Evolutionary conservation across 768 basidiomycete species (phyloP).

Genomic region (Leccinum aurantiacum): DNA sequence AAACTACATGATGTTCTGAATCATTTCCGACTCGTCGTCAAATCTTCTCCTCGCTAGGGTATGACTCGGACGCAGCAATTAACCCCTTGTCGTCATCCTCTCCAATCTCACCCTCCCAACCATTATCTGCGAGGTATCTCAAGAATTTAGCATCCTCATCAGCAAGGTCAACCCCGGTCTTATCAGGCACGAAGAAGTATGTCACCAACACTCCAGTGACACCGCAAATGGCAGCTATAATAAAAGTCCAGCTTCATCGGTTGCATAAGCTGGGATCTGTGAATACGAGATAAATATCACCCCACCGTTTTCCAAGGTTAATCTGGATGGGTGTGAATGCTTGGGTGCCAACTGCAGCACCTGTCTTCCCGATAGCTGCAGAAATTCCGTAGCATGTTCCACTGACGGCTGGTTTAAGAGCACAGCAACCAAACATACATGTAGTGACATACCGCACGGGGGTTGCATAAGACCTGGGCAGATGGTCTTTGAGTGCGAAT

Average conservation of each 20-base stretch:
- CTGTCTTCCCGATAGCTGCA: conserved; percentile 67
- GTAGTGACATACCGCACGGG: conserved; percentile 48
- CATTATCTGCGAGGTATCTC: conserved; percentile 57
- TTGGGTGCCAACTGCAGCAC: conserved; percentile 71
- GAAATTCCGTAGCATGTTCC: conserved; percentile 72
- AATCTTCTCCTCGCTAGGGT: conserved; percentile 13
- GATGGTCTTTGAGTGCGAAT: background rate
- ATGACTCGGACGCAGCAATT: conserved; percentile 15
- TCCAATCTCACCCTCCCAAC: conserved; percentile 65
- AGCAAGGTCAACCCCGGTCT: conserved; percentile 64
- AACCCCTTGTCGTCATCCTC: conserved; percentile 45
- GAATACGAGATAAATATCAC: background rate
- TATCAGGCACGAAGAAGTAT: conserved; percentile 67
- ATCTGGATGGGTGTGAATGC: conserved; percentile 68
- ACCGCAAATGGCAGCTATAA: conserved; percentile 68
- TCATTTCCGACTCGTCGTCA: background rate
- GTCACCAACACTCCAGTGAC: conserved; percentile 61
- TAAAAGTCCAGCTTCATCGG: conserved; percentile 57
- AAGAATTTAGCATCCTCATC: conserved; percentile 66
- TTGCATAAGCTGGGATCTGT: background rate
- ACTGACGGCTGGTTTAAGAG: conserved; percentile 27
- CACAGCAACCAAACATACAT: background rate
- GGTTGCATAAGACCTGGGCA: conserved; percentile 57
- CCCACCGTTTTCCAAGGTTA: conserved; percentile 62
- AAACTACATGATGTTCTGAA: too few species aligned